Evolutionary conservation across 805 yeast genomes (phyloP).

Genomic region (Kurtzmaniella cleridarum): DNA sequence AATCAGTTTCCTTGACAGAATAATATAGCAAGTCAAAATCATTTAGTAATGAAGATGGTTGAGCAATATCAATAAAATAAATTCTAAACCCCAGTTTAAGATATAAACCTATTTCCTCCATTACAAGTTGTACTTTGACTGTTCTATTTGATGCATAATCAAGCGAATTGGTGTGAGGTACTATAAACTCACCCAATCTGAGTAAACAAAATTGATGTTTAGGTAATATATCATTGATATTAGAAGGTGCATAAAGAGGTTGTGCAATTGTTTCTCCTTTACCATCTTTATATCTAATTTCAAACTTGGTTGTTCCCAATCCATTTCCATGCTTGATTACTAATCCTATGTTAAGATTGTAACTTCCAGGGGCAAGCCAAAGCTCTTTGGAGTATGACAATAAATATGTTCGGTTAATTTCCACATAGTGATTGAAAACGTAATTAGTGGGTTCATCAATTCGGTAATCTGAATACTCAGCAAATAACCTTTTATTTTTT

Average conservation of each 20-base stretch:
- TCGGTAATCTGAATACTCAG: conserved; percentile 38
- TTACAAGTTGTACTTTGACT: conserved; percentile 35
- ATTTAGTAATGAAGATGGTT: conserved; percentile 35
- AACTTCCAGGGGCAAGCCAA: conserved; percentile 44
- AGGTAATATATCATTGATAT: conserved; percentile 55
- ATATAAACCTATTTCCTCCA: conserved; percentile 55
- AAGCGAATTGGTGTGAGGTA: conserved; percentile 15
- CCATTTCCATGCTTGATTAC: conserved; percentile 52
- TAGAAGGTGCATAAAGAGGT: conserved; percentile 51
- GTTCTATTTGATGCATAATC: conserved; percentile 14
- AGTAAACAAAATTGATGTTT: conserved; percentile 44
- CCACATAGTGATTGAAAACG: conserved; percentile 39
- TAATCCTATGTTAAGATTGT: conserved; percentile 47
- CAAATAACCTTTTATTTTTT: conserved; percentile 48
- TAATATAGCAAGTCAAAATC: conserved; percentile 40
- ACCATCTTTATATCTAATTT: conserved; percentile 28
- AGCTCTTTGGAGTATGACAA: conserved; percentile 41
- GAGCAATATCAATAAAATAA: conserved; percentile 39
- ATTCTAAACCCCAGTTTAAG: conserved; percentile 48
- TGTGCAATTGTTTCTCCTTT: conserved; percentile 20
- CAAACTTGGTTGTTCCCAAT: conserved; percentile 54
- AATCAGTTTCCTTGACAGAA: conserved; percentile 35
- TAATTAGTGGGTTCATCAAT: conserved; percentile 46
- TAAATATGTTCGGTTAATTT: conserved; percentile 45
- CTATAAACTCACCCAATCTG: conserved; percentile 44